Evolutionary conservation across 75 land plant genomes (phyloP).

Genomic region (Picea glauca): DNA sequence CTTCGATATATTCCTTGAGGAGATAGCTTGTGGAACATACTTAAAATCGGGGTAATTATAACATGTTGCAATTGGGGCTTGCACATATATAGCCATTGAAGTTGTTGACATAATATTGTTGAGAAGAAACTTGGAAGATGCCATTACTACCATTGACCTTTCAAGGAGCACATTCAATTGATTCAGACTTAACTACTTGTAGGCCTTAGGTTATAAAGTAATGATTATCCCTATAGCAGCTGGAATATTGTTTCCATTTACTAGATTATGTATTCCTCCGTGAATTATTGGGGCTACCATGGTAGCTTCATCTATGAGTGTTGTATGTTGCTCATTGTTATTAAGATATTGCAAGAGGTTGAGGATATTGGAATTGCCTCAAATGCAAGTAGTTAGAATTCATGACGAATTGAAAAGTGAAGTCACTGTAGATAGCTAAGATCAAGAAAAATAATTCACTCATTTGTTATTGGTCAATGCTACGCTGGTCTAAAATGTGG

Average conservation of each 20-base stretch:
- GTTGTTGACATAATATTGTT: constrained; percentile 92
- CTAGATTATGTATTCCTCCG: constrained; percentile 71
- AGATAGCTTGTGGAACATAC: no score
- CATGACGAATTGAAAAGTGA: no score
- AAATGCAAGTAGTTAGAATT: no score
- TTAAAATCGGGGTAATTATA: no score
- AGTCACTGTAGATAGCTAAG: no score
- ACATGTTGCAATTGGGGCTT: constrained; percentile 36
- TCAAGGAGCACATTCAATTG: constrained; percentile 73
- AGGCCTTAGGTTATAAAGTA: constrained; percentile 88
- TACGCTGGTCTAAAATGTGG: no score
- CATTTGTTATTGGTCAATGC: no score
- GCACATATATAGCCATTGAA: constrained; percentile 92
- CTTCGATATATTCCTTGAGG: no score
- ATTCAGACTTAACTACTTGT: constrained; percentile 74
- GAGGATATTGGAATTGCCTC: background rate
- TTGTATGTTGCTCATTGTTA: constrained; percentile 87
- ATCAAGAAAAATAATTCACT: no score
- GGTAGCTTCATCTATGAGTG: constrained; percentile 87
- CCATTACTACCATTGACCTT: constrained; percentile 79
- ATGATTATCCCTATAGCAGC: constrained; percentile 89
- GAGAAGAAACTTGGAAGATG: constrained; percentile 91
- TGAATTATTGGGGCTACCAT: constrained; percentile 89
- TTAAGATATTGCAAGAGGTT: constrained; percentile 71
- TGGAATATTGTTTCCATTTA: constrained; percentile 71